These are phyloP conservation scores for Sequoiadendron giganteum DNA, from an alignment of 75 land plant genomes.

Conservation along the genomic window DNA sequence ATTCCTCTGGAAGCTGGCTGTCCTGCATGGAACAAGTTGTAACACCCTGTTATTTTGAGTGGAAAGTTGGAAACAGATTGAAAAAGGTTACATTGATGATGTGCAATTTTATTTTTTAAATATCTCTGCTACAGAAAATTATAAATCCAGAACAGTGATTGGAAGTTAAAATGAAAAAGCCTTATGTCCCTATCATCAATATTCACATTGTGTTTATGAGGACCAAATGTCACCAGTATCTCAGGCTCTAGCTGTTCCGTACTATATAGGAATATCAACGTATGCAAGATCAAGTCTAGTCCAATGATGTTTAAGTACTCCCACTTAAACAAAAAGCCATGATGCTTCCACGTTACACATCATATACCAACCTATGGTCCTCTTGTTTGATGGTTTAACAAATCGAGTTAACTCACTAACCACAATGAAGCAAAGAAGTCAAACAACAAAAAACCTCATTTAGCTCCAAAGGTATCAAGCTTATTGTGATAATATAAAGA, in stretches of 20 bases:
- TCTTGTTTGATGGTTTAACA: background rate
- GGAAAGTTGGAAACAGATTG: background rate
- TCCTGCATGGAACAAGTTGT: conserved; percentile 50
- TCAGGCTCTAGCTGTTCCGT: background rate
- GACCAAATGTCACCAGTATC: background rate
- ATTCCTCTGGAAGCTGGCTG: conserved; percentile 83
- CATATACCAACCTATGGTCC: no score
- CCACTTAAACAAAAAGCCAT: background rate
- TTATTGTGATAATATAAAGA: background rate
- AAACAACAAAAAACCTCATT: background rate
- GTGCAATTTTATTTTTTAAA: background rate
- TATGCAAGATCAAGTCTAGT: background rate
- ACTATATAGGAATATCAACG: background rate
- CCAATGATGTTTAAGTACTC: background rate
- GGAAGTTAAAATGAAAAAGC: background rate
- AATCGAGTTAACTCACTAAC: background rate
- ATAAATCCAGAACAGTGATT: background rate
- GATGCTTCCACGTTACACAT: background rate
- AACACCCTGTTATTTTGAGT: background rate
- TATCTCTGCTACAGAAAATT: background rate
- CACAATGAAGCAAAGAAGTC: background rate
- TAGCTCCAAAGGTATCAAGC: background rate
- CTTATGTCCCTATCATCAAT: background rate
- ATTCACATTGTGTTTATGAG: background rate
- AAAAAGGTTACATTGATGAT: background rate